These are phyloP conservation scores for Colletotrichum scovillei DNA, from an alignment of 2,329 filamentous ascomycete genomes.

Conservation along the genomic window DNA sequence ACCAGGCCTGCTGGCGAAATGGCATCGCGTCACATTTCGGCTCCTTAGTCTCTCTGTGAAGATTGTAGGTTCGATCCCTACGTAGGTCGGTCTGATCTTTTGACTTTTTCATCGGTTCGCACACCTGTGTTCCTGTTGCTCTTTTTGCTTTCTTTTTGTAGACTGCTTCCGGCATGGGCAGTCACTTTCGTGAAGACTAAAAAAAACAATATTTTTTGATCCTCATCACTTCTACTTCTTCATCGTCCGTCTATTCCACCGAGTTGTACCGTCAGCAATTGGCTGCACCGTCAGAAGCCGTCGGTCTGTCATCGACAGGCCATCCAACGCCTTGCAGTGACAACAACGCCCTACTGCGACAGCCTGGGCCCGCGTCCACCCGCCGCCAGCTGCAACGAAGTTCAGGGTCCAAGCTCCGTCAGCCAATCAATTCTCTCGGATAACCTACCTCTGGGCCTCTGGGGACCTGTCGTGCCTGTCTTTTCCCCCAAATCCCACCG, in stretches of 20 bases:
- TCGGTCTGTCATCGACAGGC: not conserved
- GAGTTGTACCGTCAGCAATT: not conserved
- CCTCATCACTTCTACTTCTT: not conserved
- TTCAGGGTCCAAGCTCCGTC: not conserved
- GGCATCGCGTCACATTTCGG: conserved; percentile 37
- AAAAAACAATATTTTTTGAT: not conserved
- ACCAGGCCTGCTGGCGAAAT: conserved; percentile 34
- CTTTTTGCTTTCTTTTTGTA: not conserved
- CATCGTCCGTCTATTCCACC: not conserved
- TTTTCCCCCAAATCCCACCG: conserved; percentile 8
- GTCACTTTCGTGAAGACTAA: too few species aligned
- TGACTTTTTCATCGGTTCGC: not conserved
- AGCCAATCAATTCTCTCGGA: not conserved
- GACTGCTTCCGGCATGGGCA: not conserved
- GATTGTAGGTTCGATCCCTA: conserved; percentile 36
- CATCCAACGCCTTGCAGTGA: too few species aligned
- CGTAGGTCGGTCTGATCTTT: conserved; percentile 6
- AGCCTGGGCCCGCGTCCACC: not conserved
- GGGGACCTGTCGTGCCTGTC: too few species aligned
- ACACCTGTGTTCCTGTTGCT: not conserved
- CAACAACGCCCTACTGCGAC: not conserved
- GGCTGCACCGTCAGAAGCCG: not conserved
- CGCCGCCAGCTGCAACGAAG: not conserved
- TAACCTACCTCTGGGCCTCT: not conserved
- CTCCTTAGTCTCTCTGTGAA: conserved; percentile 28